These are phyloP conservation scores for Sherardia arvensis DNA, from an alignment of 257 asterid genomes.

Conservation along the genomic window DNA sequence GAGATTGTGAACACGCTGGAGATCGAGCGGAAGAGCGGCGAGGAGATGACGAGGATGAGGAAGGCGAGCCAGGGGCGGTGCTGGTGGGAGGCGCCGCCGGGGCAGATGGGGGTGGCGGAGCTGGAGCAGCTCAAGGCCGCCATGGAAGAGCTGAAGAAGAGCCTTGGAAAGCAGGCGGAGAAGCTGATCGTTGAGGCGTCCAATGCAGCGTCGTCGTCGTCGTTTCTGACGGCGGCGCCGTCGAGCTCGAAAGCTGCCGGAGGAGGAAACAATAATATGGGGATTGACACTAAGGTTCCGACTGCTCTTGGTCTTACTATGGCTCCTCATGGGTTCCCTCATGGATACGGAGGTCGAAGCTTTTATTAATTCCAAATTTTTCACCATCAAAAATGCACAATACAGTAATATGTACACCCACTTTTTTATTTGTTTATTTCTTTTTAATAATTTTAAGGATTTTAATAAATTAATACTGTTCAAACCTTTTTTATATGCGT, in stretches of 20 bases:
- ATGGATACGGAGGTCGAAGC: conserved; percentile 16
- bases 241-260: conserved; percentile 11
- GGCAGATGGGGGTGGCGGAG: conserved; percentile 18
- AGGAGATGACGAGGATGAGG: conserved; percentile 19
- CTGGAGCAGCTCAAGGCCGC: conserved; percentile 32
- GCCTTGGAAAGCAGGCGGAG: conserved; percentile 17
- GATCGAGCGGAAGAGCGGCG: conserved; percentile 20
- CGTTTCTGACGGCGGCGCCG: conserved; percentile 15
- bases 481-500: too few relatives aligned
- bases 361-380: neutral
- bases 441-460: too few relatives aligned
- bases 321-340: conserved; percentile 23
- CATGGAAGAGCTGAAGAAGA: conserved; percentile 34
- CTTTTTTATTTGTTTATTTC: neutral
- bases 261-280: too few relatives aligned
- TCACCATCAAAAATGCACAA: neutral
- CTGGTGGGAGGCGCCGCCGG: conserved; percentile 41
- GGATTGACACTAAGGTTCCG: conserved; percentile 13
- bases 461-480: too few relatives aligned
- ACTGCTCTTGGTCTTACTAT: conserved; percentile 27
- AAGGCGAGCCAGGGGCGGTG: conserved; percentile 15
- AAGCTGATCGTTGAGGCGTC: conserved; percentile 19
- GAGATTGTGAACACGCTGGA: conserved; percentile 23
- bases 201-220: conserved; percentile 2
- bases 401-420: too few relatives aligned